These are phyloP conservation scores for Hymenotorrendiella dingleyae DNA, from an alignment of 2,329 filamentous ascomycete species.

Conservation along the genomic window DNA sequence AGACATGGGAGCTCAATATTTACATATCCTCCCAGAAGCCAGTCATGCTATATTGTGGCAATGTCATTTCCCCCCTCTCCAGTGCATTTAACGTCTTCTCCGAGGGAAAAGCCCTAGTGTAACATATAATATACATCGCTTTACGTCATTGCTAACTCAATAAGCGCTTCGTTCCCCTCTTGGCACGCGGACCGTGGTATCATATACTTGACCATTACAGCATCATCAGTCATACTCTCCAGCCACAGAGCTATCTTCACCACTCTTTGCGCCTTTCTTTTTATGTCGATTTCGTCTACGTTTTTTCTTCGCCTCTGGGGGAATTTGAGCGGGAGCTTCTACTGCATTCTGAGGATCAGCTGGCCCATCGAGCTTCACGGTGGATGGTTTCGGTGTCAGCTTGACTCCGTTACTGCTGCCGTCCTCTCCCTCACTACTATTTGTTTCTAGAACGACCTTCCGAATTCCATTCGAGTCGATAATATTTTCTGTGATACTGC, in stretches of 20 bases:
- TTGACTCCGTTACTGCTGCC: conserved; percentile 8
- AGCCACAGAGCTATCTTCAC: conserved; percentile 12
- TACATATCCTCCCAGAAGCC: no score
- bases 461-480: conserved; percentile 67
- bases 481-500: conserved; percentile 75
- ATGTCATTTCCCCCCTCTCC: no score
- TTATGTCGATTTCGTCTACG: conserved; percentile 19
- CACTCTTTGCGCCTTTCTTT: conserved; percentile 24
- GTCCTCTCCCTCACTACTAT: conserved; percentile 40
- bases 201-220: no score
- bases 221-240: no score
- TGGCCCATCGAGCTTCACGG: background rate
- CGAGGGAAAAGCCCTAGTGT: no score
- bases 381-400: background rate
- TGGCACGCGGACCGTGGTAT: no score
- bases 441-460: conserved; percentile 70
- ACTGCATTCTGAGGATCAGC: background rate
- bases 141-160: no score
- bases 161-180: no score
- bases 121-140: no score
- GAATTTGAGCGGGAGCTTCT: conserved; percentile 6
- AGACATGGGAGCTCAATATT: no score
- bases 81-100: no score
- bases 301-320: conserved; percentile 25
- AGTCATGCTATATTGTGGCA: no score